Conservation (phyloP, 208 protist species). For the Trypanosoma theileri region DNA sequence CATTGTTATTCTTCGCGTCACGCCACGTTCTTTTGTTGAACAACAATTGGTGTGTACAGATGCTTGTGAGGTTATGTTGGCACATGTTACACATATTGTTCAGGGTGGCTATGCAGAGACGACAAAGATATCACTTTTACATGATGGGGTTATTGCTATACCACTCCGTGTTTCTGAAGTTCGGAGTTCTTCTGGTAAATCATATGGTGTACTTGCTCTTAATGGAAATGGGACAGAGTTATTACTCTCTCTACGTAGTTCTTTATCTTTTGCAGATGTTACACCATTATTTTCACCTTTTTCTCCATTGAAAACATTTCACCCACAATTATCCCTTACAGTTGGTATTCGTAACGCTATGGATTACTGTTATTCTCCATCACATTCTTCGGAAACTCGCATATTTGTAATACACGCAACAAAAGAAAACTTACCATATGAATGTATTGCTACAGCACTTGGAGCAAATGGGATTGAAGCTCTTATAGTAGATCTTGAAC, state of each 20-base stretch:
- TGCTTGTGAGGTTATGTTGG: slow-evolving; percentile 15
- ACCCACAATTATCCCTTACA: slow-evolving; percentile 21
- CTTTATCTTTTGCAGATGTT: slow-evolving; percentile 21
- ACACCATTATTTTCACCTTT: slow-evolving; percentile 57
- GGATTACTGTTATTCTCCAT: neutral
- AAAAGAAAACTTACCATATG: slow-evolving; percentile 59
- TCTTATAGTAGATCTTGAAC: slow-evolving; percentile 44
- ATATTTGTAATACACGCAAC: slow-evolving; percentile 71
- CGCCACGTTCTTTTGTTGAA: slow-evolving; percentile 18
- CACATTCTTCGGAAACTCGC: neutral
- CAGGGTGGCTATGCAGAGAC: slow-evolving; percentile 1
- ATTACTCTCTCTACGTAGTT: slow-evolving; percentile 37
- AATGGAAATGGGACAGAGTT: slow-evolving; percentile 28
- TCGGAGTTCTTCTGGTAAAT: neutral
- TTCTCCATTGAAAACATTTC: slow-evolving; percentile 1
- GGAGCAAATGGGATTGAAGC: slow-evolving; percentile 39
- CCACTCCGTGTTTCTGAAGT: slow-evolving; percentile 49
- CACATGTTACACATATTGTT: slow-evolving; percentile 28
- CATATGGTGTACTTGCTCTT: slow-evolving; percentile 19
- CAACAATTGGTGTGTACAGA: slow-evolving; percentile 10
- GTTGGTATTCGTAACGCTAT: slow-evolving; percentile 15
- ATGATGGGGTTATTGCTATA: slow-evolving; percentile 26
- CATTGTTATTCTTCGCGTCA: slow-evolving; percentile 44
- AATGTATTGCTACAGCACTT: slow-evolving; percentile 46
- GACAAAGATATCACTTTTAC: neutral